Base-by-base conservation (phyloP, 805 yeast species). In the Scheffersomyces spartinae region DNA sequence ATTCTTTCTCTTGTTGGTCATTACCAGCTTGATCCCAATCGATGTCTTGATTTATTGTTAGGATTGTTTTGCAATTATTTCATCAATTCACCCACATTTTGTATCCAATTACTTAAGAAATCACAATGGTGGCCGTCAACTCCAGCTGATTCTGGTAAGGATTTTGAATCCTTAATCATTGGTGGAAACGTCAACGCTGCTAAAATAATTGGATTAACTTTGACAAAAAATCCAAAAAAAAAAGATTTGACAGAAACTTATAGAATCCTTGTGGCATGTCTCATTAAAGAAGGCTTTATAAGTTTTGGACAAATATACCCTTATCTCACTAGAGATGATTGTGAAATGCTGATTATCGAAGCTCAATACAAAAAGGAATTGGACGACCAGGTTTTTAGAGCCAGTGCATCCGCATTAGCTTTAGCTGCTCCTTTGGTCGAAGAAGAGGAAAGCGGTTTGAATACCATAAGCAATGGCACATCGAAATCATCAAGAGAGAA, bases 401-500 rank as follows among this genome's bases (percentile, higher is more conserved):
- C 86, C 0, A 64, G 70, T 13, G 77, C 82, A 0, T 81, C 78
- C 33, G 94, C 94, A 0, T 53, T 86, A 25, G 91, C 96, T 0
- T 46, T 85, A 38, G 95, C 95, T 5, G 91, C 91, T 7, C 94
- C 95, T 1, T 56, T 86, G 19, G 60, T 64, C 3, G 74, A 71
- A 19, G 88, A 78, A 18, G 81, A 71, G 11, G 79, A 70, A 13
- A n/a, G n/a, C n/a, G n/a, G n/a, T n/a, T n/a, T n/a, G n/a, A n/a
- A n/a, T n/a, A n/a, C n/a, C n/a, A n/a, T n/a, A n/a, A n/a, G n/a
- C n/a, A n/a, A n/a, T n/a, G n/a, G n/a, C n/a, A n/a, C n/a, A n/a
- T n/a, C n/a, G n/a, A n/a, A n/a, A n/a, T n/a, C 17, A 8, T 22
- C 18, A 10, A 17, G 26, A 14, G 30, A 31, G 18, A 32, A 26